Conservation (phyloP, 768 basidiomycete species). For the Phylloporus arenicola region DNA sequence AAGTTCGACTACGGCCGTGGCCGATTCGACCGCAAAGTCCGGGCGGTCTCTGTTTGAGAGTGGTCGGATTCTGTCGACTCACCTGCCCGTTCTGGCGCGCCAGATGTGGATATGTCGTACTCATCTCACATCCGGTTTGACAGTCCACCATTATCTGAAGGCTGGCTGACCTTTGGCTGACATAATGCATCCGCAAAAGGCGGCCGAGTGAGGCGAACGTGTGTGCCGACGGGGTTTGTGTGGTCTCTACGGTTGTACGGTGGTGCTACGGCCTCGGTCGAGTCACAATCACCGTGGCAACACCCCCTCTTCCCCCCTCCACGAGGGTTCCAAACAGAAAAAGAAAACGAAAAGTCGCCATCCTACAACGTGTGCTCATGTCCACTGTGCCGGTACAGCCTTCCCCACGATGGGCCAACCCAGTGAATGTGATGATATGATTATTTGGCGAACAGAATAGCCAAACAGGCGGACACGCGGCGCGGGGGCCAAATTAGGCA, state of each 20-base stretch:
- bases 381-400: slow-evolving; percentile 10
- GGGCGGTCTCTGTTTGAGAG: background rate
- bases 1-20: background rate
- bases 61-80: background rate
- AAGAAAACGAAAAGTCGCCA: slow-evolving; percentile 1
- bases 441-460: background rate
- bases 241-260: background rate
- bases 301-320: background rate
- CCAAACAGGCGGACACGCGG: background rate
- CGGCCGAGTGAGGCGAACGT: background rate
- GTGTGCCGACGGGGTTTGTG: background rate
- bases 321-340: background rate
- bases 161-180: background rate
- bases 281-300: background rate
- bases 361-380: slow-evolving; percentile 2
- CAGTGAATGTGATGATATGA: background rate
- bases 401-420: slow-evolving; percentile 10
- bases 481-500: background rate
- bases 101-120: background rate
- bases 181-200: background rate
- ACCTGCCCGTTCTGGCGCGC: background rate
- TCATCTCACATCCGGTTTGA: background rate
- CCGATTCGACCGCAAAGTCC: background rate
- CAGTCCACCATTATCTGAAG: background rate
- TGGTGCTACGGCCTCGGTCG: background rate